Evolutionary conservation across 768 basidiomycete species (phyloP).

Genomic region (Xerocomellus dryophilus): DNA sequence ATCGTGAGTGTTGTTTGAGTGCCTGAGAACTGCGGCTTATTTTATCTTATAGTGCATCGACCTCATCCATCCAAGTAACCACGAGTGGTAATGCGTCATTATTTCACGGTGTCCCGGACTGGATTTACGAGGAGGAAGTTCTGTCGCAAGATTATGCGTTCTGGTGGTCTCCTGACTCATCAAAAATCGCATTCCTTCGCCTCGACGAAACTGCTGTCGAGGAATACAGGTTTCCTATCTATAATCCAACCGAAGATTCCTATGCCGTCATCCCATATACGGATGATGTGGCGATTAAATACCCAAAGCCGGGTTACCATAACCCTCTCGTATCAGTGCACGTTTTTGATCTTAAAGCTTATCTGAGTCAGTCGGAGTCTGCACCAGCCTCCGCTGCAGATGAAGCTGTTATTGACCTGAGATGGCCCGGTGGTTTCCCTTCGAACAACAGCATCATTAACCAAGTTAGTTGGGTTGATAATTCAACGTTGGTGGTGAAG

Average conservation of each 20-base stretch:
- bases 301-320: constrained; percentile 86
- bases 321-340: constrained; percentile 85
- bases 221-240: constrained; percentile 85
- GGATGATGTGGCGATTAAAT: constrained; percentile 56
- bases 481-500: constrained; percentile 71
- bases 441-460: constrained; percentile 65
- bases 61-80: constrained; percentile 71
- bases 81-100: constrained; percentile 74
- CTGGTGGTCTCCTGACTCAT: constrained; percentile 81
- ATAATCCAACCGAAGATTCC: constrained; percentile 78
- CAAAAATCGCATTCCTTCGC: constrained; percentile 72
- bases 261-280: constrained; percentile 79
- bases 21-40: constrained; percentile 1
- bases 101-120: constrained; percentile 94
- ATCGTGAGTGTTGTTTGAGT: constrained; percentile 41
- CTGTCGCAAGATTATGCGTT: constrained; percentile 68
- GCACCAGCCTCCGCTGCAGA: constrained; percentile 31
- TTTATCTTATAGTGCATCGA: constrained; percentile 29
- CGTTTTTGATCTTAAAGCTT: constrained; percentile 72
- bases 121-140: constrained; percentile 97
- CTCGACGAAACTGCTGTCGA: constrained; percentile 88
- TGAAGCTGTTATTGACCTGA: constrained; percentile 52
- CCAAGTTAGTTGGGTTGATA: constrained; percentile 87
- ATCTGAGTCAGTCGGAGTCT: constrained; percentile 38
- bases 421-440: constrained; percentile 62